phyloP scores from a whole-genome alignment of 1,284 basidiomycete species.

The Melampsora americana region DNA sequence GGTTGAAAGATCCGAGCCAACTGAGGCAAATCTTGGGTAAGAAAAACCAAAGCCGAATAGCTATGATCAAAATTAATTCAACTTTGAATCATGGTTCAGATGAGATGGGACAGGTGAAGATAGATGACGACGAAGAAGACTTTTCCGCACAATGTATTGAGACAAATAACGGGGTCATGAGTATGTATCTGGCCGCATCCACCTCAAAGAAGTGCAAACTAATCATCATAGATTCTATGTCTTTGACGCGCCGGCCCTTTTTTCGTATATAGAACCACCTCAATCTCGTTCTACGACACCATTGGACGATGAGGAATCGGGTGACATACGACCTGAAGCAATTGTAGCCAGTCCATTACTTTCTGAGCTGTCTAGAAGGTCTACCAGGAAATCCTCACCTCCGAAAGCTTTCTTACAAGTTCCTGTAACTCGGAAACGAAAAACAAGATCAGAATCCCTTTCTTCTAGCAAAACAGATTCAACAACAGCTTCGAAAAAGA shows the following conservation, averaged over 20 bases:
- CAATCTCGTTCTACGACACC: background rate
- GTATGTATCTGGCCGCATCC: too few species aligned
- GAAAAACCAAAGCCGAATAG: background rate
- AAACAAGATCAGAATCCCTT: background rate
- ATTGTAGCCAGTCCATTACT: constrained; percentile 1
- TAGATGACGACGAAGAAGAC: too few species aligned
- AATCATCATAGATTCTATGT: too few species aligned
- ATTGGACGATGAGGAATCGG: constrained; percentile 1
- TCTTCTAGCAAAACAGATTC: constrained; percentile 5
- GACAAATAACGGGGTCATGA: too few species aligned
- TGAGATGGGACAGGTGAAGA: too few species aligned
- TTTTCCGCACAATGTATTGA: too few species aligned
- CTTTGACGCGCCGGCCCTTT: too few species aligned
- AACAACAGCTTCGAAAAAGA: background rate
- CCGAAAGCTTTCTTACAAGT: background rate
- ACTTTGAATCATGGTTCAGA: too few species aligned
- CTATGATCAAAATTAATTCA: too few species aligned
- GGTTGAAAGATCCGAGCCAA: background rate
- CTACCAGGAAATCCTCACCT: background rate
- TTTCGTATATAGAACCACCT: background rate
- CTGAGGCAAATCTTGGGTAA: background rate
- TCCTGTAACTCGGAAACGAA: background rate
- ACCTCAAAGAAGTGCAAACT: too few species aligned
- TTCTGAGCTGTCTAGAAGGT: background rate
- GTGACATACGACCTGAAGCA: background rate